Evolutionary conservation across 73 alveolate genomes (phyloP), one percentile per base, ranked within the genome.

Genomic region (Paramecium sexaurelia): DNA sequence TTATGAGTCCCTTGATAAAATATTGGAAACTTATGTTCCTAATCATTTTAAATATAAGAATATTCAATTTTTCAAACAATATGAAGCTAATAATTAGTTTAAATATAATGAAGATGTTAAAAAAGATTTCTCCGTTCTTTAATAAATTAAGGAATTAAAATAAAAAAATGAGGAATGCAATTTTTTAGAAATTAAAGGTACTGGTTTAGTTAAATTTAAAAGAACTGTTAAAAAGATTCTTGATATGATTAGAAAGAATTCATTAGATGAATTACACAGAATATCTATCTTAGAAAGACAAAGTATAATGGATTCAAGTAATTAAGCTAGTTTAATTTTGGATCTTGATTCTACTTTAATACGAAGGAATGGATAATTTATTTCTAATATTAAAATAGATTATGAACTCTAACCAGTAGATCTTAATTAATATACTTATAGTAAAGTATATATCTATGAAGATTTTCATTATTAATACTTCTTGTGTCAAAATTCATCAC

Each of bases 381-480:
- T 36, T n/a, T 22, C 55, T 11, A 36, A 73, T 2, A 73, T 73
- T 33, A 73, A 73, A 73, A 36, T 73, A 7, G 87, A 73, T 24
- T 36, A 36, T 22, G 87, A 39, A 39, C 35, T 39, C 15, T 7
- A 20, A 33, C 57, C 55, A 8, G 87, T 73, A 2, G 87, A 73
- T 73, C 27, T 73, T 2, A 73, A 73, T 19, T 11, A 73, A 8
- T 73, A 33, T 17, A 73, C 66, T 0, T 73, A 73, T 36, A 33
- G 57, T 24, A 73, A 36, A 36, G 87, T 33, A 20, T 36, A 73
- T n/a, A 73, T 73, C 5, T 73, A 36, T n/a, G 87, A 73, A 36
- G 87, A 73, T 73, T 73, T 73, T 15, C 55, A 73, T 73, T 39
- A 27, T 36, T 73, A 73, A 39, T 73, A 73, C 15, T 73, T 36